These are phyloP conservation scores for Magnaporthiopsis incrustans DNA, from an alignment of 2,329 filamentous ascomycete species.

Conservation along the genomic window DNA sequence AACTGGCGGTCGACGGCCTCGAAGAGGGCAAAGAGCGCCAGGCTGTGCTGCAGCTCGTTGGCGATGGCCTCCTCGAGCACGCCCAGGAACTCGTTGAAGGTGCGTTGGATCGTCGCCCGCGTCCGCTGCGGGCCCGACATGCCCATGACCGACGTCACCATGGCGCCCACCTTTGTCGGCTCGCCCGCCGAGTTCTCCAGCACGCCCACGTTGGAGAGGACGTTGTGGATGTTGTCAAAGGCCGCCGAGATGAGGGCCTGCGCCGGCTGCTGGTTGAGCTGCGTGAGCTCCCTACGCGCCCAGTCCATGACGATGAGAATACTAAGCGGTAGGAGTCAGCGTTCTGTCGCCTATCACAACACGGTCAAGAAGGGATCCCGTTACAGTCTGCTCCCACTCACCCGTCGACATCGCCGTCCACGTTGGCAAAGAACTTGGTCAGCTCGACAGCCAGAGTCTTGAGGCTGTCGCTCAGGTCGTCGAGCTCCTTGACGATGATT, in stretches of 20 bases:
- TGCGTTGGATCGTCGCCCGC: slow-evolving; percentile 70
- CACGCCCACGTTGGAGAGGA: slow-evolving; percentile 58
- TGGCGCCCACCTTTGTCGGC: slow-evolving; percentile 59
- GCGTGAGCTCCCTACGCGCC: slow-evolving; percentile 76
- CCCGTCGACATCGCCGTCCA: slow-evolving; percentile 87
- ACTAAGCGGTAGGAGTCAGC: slow-evolving; percentile 29
- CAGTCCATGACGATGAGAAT: slow-evolving; percentile 96
- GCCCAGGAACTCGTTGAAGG: slow-evolving; percentile 78
- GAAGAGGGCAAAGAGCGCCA: slow-evolving; percentile 80
- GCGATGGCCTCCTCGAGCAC: slow-evolving; percentile 86
- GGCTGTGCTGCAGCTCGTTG: slow-evolving; percentile 71
- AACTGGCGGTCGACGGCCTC: slow-evolving; percentile 88
- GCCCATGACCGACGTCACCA: slow-evolving; percentile 70
- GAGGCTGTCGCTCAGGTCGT: slow-evolving; percentile 76
- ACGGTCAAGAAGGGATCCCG: not conserved
- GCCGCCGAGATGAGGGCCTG: slow-evolving; percentile 59
- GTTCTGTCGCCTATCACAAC: not conserved
- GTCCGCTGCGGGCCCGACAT: slow-evolving; percentile 75
- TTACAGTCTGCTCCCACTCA: slow-evolving; percentile 27
- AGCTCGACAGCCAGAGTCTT: slow-evolving; percentile 79
- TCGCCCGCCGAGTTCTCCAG: slow-evolving; percentile 45
- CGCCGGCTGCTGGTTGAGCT: slow-evolving; percentile 54
- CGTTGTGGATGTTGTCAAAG: slow-evolving; percentile 75
- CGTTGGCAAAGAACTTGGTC: slow-evolving; percentile 85
- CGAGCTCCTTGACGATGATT: slow-evolving; percentile 77